Evolutionary conservation across 768 basidiomycete species (phyloP), one percentile per base, ranked within the genome.

Genomic region (Podaxis mareebaensis): DNA sequence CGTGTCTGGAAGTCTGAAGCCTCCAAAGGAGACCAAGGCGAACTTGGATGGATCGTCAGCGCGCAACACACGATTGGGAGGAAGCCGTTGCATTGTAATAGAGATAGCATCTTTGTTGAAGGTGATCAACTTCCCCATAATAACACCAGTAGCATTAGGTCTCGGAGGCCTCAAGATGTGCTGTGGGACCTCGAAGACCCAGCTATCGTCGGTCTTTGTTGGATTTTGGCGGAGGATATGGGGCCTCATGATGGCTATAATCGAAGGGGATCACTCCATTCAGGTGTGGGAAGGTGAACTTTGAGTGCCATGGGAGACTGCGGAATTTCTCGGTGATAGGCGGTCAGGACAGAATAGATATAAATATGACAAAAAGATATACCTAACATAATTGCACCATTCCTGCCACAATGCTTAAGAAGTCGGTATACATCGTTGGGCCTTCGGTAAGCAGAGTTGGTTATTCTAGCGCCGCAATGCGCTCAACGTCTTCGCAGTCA

Each of bases 11-110:
- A 89, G 87, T 38, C 86, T 76, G 24, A 89, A 76, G 0, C 84
- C 84, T 6, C 59, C 59, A 40, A 60, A 60, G 4, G 59, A 60
- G 6, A 79, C 74, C 11, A 86, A 71, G 38, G 88, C 76, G 70
- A 88, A 88, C 66, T 86, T 84, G 40, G 76, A 69, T 1, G 78
- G 75, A 65, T 89, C 84, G 64, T 90, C 87, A 3, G 77, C 73
- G 60, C 84, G 79, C 39, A 89, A 71, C 44, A 90, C 80, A 24
- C 87, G 82, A 70, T 89, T 89, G 61, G 75, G 80, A 8, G 85
- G 83, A 67, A 87, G 82, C 42, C 72, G 75, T 3, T 73, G 73
- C 24, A 83, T 78, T 58, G 82, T 76, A 30, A 88, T 67, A n/a
- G 78, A 79, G 66, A 89, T 85, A 22, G 73, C 76, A 24, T 83